Base-by-base conservation (phyloP, 495 filamentous ascomycete species). In the Cercophora scortea region DNA sequence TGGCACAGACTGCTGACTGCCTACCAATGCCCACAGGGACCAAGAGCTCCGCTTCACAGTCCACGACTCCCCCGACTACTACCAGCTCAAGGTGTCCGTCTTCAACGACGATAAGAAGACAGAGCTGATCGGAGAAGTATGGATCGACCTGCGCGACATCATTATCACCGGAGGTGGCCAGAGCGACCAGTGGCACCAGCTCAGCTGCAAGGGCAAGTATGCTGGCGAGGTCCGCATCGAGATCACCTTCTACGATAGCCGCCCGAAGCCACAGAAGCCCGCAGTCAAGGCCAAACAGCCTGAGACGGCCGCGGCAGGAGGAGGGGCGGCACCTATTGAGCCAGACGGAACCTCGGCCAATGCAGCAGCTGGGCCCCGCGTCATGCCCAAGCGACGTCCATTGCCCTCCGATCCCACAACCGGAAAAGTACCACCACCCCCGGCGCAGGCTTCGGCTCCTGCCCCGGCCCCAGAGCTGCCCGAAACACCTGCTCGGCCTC, bases 61-160 rank as follows among this genome's bases (percentile, higher is more conserved):
- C 41, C 91, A 95, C 73, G 91, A 97, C 61, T 96, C 90, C 10
- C 84, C 90, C 3, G 93, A 99, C 61, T 99, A 97, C 72, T 87
- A 86, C 62, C 86, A 88, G 57, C 74, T 99, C 35, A 97, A 99
- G 67, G 80, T 97, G 13, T 94, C 90, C 6, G 84, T 96, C 6
- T 97, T 97, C 76, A 96, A 95, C 64, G 92, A 98, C 61, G 92
- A 98, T 65, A 96, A 94, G 70, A 90, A 84, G 71, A 96, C 90
- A 0, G 92, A 98, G 49, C 64, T 98, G 54, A 96, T 98, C 59
- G 94, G 93, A 51, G 93, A 99, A 66, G 79, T 86, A 3, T 95
- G 87, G 84, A 79, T 96, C 43, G 84, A 86, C 61, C 71, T 99
- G 45, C 82, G 86, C 42, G 79, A 83, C 60, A 83, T 99, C 47